Evolutionary conservation across 1,284 basidiomycete species (phyloP), one percentile per base, ranked within the genome.

Genomic region (Lignosus rhinocerotis): DNA sequence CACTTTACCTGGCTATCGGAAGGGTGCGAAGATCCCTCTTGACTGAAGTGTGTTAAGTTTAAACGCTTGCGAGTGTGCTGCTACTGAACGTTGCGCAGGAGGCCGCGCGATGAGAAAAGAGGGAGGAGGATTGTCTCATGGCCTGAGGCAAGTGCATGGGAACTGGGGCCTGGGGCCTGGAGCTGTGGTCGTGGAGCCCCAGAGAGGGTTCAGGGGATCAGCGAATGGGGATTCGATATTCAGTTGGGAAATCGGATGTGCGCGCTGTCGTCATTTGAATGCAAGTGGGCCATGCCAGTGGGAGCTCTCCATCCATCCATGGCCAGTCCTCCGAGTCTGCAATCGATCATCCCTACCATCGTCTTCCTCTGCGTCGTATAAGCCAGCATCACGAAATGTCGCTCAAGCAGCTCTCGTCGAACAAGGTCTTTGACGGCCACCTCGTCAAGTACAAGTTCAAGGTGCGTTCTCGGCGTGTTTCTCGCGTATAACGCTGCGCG

Each of bases 361-460:
- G n/a, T 30, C 43, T 11, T 39, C 53, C 21, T 46, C 32, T 34
- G 31, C 33, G 49, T 38, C 32, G 31, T 17, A 41, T 52, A 11
- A 36, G 44, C 45, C n/a, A 44, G 31, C 44, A 33, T 25, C 42
- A n/a, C 16, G 33, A 51, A 42, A 80, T 80, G 78, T 60, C 71
- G 45, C 81, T 92, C 63, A 80, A 88, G 65, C 84, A 86, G 68
- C 61, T 92, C n/a, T 90, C 92, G 5, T 78, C 84, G 16, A 94
- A 86, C 81, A 90, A 88, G 72, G 82, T 85, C 25, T 95, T 90
- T 66, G 87, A 83, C 60, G 95, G 95, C 39, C 81, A 82, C 57
- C 73, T 97, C 58, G 83, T 79, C 59, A 98, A 97, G 74, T 97
- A 94, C 81, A 92, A 88, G 72, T 93, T 92, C 81, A 87, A 86